Evolutionary conservation across 2,329 filamentous ascomycete genomes (phyloP).

Genomic region (Diplodia seriata): DNA sequence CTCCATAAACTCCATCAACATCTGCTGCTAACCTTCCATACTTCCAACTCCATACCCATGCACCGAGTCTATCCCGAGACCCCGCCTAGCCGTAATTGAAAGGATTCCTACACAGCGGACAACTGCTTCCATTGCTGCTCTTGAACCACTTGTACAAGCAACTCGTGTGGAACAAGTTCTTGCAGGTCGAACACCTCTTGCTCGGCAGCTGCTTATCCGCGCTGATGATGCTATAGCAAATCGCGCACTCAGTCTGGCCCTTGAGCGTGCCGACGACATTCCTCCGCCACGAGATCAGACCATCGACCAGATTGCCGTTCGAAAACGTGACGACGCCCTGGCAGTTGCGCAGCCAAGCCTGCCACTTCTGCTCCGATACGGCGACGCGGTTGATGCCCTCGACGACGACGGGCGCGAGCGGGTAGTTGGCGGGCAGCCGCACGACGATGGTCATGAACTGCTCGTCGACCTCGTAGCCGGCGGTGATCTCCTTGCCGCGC

Average conservation of each 20-base stretch:
- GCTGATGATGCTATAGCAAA: conserved; percentile 94
- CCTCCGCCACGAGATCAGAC: conserved; percentile 80
- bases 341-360: conserved; percentile 84
- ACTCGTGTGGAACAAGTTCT: conserved; percentile 87
- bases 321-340: conserved; percentile 94
- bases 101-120: conserved; percentile 88
- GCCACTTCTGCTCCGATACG: conserved; percentile 90
- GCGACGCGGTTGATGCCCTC: conserved; percentile 81
- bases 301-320: conserved; percentile 87
- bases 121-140: conserved; percentile 88
- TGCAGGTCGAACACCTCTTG: conserved; percentile 90
- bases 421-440: conserved; percentile 79
- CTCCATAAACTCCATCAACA: background rate
- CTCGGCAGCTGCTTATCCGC: conserved; percentile 88
- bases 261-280: conserved; percentile 90
- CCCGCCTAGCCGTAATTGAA: conserved; percentile 67
- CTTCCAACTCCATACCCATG: too few relatives aligned
- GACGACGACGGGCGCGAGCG: conserved; percentile 79
- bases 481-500: conserved; percentile 76
- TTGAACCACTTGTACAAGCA: conserved; percentile 98
- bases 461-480: conserved; percentile 88
- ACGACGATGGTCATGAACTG: conserved; percentile 83
- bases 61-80: too few relatives aligned
- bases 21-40: too few relatives aligned
- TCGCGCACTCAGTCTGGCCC: conserved; percentile 93